Conservation (phyloP, 73 alveolate genomes). For the Tetrahymena thermophila region DNA sequence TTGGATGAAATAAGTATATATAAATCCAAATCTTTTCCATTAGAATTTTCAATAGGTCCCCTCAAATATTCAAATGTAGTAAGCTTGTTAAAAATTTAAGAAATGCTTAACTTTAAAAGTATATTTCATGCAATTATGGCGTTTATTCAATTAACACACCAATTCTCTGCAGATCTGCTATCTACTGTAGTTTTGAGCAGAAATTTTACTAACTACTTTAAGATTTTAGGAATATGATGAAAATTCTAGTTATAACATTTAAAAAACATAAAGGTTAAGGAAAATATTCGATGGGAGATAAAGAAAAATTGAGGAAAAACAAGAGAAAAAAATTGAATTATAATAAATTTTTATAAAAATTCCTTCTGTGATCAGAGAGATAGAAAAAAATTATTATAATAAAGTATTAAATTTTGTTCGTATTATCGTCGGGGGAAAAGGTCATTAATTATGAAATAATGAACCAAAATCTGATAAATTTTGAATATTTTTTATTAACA, state of each 20-base stretch:
- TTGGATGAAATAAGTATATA: neutral
- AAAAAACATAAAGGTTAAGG: neutral
- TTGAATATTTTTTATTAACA: neutral
- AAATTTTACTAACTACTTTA: too few species aligned
- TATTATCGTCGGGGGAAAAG: neutral
- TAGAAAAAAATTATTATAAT: neutral
- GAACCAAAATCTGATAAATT: neutral
- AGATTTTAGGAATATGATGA: neutral
- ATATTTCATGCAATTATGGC: neutral
- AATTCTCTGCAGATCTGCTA: neutral
- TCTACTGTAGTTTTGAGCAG: neutral
- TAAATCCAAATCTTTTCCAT: neutral
- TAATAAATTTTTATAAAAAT: neutral
- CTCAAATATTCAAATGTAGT: neutral
- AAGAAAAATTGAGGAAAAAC: neutral
- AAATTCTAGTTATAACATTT: neutral
- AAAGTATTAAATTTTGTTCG: neutral
- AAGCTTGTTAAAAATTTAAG: neutral
- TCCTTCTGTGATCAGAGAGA: neutral
- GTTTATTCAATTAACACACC: neutral
- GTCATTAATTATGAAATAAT: neutral
- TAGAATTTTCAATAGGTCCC: too few species aligned
- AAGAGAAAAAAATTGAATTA: neutral
- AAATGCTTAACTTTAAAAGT: neutral
- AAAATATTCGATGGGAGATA: neutral